Conservation (phyloP, 2,329 filamentous ascomycete species). For the Alternaria dauci region DNA sequence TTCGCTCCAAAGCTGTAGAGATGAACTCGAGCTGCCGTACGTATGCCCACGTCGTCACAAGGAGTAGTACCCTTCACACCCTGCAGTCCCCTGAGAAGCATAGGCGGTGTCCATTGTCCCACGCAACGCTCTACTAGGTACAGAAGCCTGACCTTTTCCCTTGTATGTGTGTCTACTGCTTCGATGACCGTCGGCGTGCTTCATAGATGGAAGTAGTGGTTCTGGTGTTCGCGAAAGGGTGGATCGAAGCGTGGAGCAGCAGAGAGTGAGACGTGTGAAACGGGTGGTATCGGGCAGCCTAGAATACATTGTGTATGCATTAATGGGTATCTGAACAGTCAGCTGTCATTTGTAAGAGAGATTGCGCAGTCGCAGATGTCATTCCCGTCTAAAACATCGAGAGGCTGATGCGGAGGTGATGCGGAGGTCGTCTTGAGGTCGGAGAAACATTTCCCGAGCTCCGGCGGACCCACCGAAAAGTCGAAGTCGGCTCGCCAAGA, state of each 20-base stretch:
- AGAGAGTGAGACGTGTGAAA: neutral
- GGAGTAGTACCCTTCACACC: neutral
- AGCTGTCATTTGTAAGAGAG: neutral
- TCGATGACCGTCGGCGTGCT: no score
- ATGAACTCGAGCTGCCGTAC: neutral
- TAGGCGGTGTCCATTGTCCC: neutral
- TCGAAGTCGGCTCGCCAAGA: slow-evolving; percentile 26
- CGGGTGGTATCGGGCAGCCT: no score
- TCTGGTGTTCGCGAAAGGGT: neutral
- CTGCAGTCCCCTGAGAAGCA: neutral
- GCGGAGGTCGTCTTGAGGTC: slow-evolving; percentile 18
- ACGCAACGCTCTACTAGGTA: neutral
- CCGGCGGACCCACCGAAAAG: slow-evolving; percentile 28
- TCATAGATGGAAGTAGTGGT: neutral
- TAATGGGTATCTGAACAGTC: no score
- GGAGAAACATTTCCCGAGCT: slow-evolving; percentile 12
- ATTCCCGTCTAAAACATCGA: neutral
- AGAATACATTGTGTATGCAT: neutral
- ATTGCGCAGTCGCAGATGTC: neutral
- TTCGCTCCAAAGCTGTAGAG: neutral
- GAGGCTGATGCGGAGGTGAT: slow-evolving; percentile 11
- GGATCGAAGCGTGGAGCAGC: neutral
- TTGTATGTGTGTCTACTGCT: neutral
- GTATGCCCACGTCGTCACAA: neutral
- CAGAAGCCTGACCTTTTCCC: neutral